Conservation (phyloP, 495 filamentous ascomycete species). For the Hypomontagnella submonticulosa region DNA sequence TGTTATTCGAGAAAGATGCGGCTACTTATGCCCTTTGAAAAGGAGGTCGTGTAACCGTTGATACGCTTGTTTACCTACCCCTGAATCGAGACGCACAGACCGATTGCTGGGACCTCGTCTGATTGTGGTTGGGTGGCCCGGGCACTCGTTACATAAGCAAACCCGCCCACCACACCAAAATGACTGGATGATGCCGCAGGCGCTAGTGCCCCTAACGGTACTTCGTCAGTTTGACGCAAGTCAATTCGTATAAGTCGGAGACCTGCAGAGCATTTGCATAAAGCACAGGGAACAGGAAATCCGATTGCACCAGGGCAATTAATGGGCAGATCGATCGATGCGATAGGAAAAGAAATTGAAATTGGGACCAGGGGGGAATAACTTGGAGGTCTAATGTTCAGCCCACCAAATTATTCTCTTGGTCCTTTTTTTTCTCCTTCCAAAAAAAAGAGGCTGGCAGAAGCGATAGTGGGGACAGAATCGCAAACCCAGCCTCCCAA, state of each 20-base stretch:
- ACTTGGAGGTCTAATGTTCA: slow-evolving; percentile 18
- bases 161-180: slow-evolving; percentile 5
- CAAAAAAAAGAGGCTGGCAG: slow-evolving; percentile 40
- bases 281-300: slow-evolving; percentile 1
- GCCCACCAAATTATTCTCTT: slow-evolving; percentile 31
- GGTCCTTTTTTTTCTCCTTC: slow-evolving; percentile 5
- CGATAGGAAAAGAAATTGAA: neutral
- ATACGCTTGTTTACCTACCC: too few species aligned
- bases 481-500: slow-evolving; percentile 36
- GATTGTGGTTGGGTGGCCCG: too few species aligned
- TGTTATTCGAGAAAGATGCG: too few species aligned
- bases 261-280: slow-evolving; percentile 26
- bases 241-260: slow-evolving; percentile 40
- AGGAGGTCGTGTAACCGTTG: too few species aligned
- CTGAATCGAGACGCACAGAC: too few species aligned
- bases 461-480: slow-evolving; percentile 32
- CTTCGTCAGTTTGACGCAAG: slow-evolving; percentile 23
- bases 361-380: neutral
- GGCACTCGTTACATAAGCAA: neutral
- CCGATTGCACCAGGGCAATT: slow-evolving; percentile 8
- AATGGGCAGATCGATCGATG: slow-evolving; percentile 36
- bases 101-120: too few species aligned
- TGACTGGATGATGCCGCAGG: slow-evolving; percentile 8
- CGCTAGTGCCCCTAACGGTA: slow-evolving; percentile 13
- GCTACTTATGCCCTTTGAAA: too few species aligned